Conservation (phyloP, 495 filamentous ascomycete genomes). For the Penicillium odoratum region DNA sequence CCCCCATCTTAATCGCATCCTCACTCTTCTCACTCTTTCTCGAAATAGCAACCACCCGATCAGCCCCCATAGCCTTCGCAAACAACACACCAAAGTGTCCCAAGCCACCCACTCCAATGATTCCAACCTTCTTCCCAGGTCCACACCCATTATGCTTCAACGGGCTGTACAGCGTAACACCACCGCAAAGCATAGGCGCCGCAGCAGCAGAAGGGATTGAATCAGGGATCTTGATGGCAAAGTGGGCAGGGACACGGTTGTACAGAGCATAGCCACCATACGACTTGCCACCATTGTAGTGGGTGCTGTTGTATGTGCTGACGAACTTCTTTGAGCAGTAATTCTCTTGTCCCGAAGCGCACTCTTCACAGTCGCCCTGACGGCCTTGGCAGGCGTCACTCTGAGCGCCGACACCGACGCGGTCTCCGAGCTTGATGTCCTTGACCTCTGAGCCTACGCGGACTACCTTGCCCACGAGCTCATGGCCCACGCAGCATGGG, state of each 20-base stretch:
- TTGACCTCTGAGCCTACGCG: constrained; percentile 68
- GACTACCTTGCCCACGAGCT: constrained; percentile 77
- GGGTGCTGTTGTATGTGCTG: constrained; percentile 41
- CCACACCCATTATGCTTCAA: constrained; percentile 72
- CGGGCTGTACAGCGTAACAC: constrained; percentile 76
- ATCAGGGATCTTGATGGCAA: constrained; percentile 80
- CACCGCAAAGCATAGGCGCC: constrained; percentile 85
- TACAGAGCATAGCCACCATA: constrained; percentile 74
- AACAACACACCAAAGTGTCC: constrained; percentile 68
- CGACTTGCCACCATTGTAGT: constrained; percentile 57
- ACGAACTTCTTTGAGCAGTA: constrained; percentile 65
- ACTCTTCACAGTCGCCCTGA: constrained; percentile 67
- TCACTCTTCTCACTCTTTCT: constrained; percentile 64
- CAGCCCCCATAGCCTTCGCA: constrained; percentile 67
- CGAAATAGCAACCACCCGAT: constrained; percentile 78
- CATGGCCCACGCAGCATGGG: constrained; percentile 78
- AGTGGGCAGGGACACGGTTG: constrained; percentile 68
- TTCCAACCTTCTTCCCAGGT: constrained; percentile 79
- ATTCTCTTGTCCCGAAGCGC: constrained; percentile 59
- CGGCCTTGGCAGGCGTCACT: constrained; percentile 63
- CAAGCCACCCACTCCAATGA: constrained; percentile 81
- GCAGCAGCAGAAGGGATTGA: constrained; percentile 55
- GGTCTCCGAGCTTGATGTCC: constrained; percentile 76
- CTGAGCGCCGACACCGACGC: constrained; percentile 87
- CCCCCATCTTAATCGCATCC: constrained; percentile 64